A percentile compares a stretch with the other conserved stretches of the same genome.
Conservation (phyloP, 257 asterid species). For the Nicotiana undulata region DNA sequence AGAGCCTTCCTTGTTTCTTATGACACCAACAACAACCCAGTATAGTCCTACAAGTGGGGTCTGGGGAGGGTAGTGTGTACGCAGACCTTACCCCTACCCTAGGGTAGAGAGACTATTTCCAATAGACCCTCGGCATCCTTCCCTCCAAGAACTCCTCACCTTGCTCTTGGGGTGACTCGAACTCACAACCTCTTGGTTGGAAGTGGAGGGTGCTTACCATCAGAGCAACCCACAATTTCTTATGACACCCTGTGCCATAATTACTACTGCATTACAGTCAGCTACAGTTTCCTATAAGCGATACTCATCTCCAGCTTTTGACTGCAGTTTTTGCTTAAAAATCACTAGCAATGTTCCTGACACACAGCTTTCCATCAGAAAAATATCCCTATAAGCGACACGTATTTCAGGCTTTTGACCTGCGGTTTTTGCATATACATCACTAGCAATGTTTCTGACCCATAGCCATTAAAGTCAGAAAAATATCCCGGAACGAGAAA, state of each 20-base stretch:
- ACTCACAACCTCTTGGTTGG: no score
- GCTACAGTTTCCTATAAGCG: background rate
- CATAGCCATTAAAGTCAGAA: background rate
- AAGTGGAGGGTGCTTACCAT: no score
- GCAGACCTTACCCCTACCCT: no score
- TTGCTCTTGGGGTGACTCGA: no score
- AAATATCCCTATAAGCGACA: background rate
- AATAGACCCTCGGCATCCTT: no score
- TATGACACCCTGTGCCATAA: background rate
- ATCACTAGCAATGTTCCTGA: background rate
- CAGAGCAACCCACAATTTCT: no score
- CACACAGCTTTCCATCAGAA: background rate
- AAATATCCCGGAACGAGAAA: background rate
- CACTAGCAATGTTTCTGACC: background rate
- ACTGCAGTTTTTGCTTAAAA: background rate
- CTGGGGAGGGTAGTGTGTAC: no score
- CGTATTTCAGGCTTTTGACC: background rate
- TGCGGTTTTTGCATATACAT: background rate
- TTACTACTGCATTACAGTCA: background rate
- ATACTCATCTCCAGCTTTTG: background rate
- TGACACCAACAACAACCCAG: no score
- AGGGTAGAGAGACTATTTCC: no score
- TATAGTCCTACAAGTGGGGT: no score
- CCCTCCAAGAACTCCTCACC: no score
- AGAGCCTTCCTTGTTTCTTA: background rate